Base-by-base conservation (phyloP, 202 grass and related monocot species). In the Setaria italica region DNA sequence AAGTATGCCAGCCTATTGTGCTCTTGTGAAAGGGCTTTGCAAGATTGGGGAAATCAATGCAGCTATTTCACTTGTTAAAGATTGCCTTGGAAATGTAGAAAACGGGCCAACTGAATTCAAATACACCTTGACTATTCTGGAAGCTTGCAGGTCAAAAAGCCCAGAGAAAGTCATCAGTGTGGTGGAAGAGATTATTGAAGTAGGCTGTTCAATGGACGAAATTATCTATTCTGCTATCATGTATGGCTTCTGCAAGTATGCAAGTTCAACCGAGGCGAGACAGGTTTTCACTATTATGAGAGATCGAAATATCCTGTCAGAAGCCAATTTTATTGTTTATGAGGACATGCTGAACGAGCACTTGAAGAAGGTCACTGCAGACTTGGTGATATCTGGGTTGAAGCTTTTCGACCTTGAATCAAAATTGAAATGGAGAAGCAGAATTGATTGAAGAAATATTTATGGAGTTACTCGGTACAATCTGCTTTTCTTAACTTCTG, bases 91-190 rank as follows among this genome's bases (percentile, higher is more conserved):
- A 78, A 95, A 87, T 95, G 81, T 98, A 55, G 90, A 92, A 71
- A 95, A 85, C 34, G 95, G 93, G 11, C 95, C 95, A 25, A 84
- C 89, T 84, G 95, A 98, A 74, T 98, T 98, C 75, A 98, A 98
- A 80, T 95, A 98, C 67, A 69, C 93, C 58, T 87, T 98, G 88
- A 90, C 93, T 83, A 88, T 95, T 75, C 56, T 95, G 72, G 88
- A 95, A 80, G 84, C 73, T 41, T 98, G 95, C 64, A 86, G 85
- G 85, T 84, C 80, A 43, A 95, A 95, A 88, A 87, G 43, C 37
- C 89, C 89, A 14, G 91, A 95, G 63, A 92, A 90, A 68, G 86
- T 95, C 35, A 71, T 98, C 16, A 63, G 82, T 58, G 82, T 94
- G 49, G 88, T 98, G 65, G 84, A 94, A 62, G 95, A 98, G 72